Evolutionary conservation across 2,329 filamentous ascomycete genomes (phyloP), one percentile per base, ranked within the genome.

Genomic region (Knoxdaviesia proteae): DNA sequence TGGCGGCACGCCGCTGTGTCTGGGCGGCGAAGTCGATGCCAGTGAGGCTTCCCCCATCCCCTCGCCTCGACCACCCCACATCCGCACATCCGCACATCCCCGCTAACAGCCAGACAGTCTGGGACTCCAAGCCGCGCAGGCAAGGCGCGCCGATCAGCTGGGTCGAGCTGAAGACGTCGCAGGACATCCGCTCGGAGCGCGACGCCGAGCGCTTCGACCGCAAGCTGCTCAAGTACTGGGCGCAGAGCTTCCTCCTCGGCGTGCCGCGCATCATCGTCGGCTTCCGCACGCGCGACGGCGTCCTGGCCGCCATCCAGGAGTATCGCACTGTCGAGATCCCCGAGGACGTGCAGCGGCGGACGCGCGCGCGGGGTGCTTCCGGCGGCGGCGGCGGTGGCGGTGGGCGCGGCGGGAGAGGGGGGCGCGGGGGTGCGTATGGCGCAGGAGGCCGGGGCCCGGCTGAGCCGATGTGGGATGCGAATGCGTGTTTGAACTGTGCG

Each of bases 141-240:
- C 68, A 68, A 42, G 73, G 71, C 40, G 67, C 67, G n/a, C 74
- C 80, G 0, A 80, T 84, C 49, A 84, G 88, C 52, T 98, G 87
- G 81, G 79, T 96, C 33, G 90, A 98, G 59, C 70, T 98, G 45
- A 98, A 98, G 57, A 98, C 90, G 0, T 74, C 76, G n/a, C 77
- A 73, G 36, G 76, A 80, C 49, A 77, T 88, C 41, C 66, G 67
- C 42, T 71, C 71, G 46, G 68, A 77, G 2, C 69, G 74, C 39
- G 82, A 90, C 52, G 67, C 75, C 53, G 60, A 78, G 20, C 80
- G 76, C 48, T 94, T 88, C 55, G 83, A 94, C 59, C 74, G 82
- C 40, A 96, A 96, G 57, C 69, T 96, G 43, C 72, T 93, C 59
- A 92, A 92, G 54, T 94, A 88, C 61, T 98, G 90, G 90, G 84